phyloP scores from a whole-genome alignment of 441 rosid species.

The Gossypium gossypioides region DNA sequence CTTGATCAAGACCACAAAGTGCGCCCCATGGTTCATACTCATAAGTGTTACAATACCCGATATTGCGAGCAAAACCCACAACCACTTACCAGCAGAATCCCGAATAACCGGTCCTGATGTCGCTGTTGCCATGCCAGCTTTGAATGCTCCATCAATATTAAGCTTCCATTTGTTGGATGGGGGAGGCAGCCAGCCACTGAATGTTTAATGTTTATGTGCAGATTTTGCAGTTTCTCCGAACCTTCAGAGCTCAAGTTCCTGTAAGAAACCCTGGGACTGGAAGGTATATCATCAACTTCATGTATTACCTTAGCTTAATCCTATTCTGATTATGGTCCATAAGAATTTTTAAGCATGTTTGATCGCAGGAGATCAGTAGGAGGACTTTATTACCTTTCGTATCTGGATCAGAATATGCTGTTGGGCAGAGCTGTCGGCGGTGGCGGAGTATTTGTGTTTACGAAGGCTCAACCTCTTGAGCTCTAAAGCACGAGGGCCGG shows the following conservation, averaged over 20 bases:
- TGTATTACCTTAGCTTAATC: background rate
- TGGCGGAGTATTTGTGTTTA: slow-evolving; percentile 82
- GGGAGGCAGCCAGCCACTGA: background rate
- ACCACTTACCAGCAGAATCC: no score
- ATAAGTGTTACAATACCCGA: no score
- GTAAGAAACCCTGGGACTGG: slow-evolving; percentile 43
- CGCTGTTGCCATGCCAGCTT: no score
- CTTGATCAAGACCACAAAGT: no score
- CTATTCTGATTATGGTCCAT: background rate
- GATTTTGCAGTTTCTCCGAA: slow-evolving; percentile 74
- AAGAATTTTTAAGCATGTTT: slow-evolving; percentile 17
- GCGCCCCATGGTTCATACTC: no score
- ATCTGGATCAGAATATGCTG: slow-evolving; percentile 68
- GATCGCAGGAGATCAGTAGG: slow-evolving; percentile 62
- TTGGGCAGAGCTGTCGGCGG: slow-evolving; percentile 88
- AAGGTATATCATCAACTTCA: slow-evolving; percentile 32
- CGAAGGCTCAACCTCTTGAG: slow-evolving; percentile 66
- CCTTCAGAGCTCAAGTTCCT: slow-evolving; percentile 65
- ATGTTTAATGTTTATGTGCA: slow-evolving; percentile 19
- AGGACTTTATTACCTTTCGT: slow-evolving; percentile 81
- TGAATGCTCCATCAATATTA: no score
- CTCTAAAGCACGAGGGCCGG: slow-evolving; percentile 24
- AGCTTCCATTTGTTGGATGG: no score
- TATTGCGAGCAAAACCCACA: no score
- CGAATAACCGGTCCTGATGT: no score